Conservation (phyloP, 345 rosid genomes). For the Eucalyptus guilfoylei region DNA sequence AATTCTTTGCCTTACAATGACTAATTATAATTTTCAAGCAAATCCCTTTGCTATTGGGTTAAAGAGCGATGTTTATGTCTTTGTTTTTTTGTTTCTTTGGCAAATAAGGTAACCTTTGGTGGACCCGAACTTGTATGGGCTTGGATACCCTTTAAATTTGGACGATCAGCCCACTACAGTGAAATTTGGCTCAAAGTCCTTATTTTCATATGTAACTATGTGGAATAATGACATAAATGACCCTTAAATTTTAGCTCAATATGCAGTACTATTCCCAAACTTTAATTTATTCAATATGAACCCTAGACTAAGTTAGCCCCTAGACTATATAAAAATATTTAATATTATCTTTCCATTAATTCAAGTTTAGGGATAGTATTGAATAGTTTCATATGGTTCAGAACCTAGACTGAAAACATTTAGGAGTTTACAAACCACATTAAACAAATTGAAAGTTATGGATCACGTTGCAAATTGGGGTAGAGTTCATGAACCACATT, state of each 20-base stretch:
- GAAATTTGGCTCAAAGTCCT: not conserved
- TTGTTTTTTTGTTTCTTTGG: not conserved
- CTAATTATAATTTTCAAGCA: not conserved
- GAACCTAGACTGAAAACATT: not conserved
- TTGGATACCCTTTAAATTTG: not conserved
- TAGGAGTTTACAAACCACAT: too few relatives aligned
- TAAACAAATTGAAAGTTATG: too few relatives aligned
- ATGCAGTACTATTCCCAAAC: too few relatives aligned
- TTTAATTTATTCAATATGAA: too few relatives aligned
- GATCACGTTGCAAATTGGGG: too few relatives aligned
- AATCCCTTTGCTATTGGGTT: not conserved
- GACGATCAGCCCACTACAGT: not conserved
- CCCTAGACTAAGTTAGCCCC: not conserved
- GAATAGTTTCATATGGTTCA: not conserved
- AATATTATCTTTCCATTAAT: not conserved
- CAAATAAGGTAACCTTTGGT: not conserved
- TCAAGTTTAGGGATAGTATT: too few relatives aligned
- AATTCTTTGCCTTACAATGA: not conserved
- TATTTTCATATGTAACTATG: rapidly evolving
- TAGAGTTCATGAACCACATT: too few relatives aligned
- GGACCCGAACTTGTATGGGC: not conserved
- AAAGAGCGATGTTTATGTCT: not conserved
- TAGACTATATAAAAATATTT: too few relatives aligned
- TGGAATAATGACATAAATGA: too few relatives aligned
- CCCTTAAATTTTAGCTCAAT: too few relatives aligned